Conservation (phyloP, 1,284 basidiomycete genomes). For the Pyrrhoderma lamaoense region DNA sequence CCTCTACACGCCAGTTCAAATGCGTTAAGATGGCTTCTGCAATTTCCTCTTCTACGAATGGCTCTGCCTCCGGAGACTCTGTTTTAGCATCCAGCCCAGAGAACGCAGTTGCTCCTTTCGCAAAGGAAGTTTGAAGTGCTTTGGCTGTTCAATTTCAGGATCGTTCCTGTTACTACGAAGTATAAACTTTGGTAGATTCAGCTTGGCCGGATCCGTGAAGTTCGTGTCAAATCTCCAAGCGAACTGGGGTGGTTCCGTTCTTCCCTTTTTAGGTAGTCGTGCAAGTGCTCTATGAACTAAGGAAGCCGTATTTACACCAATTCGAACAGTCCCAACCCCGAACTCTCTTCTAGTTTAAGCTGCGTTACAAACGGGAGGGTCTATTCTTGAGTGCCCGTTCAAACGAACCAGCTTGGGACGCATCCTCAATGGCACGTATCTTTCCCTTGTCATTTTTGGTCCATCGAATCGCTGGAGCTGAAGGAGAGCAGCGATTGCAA, state of each 20-base stretch:
- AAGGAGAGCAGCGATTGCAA: constrained; percentile 76
- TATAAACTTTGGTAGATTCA: constrained; percentile 55
- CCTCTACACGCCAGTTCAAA: constrained; percentile 90
- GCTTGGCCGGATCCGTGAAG: constrained; percentile 58
- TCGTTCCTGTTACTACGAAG: constrained; percentile 78
- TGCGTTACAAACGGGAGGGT: constrained; percentile 87
- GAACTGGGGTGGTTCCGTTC: constrained; percentile 45
- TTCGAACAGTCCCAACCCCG: constrained; percentile 63
- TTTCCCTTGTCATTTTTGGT: constrained; percentile 48
- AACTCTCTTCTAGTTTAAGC: constrained; percentile 60
- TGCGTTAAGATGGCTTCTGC: constrained; percentile 82
- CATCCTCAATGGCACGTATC: constrained; percentile 71
- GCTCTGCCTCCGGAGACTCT: constrained; percentile 62
- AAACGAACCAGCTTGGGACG: constrained; percentile 76
- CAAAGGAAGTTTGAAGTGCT: constrained; percentile 66
- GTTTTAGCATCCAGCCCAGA: constrained; percentile 85
- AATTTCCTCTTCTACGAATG: constrained; percentile 91
- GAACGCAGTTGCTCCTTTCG: constrained; percentile 87
- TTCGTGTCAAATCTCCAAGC: constrained; percentile 82
- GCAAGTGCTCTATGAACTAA: constrained; percentile 84
- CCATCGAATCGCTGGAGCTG: constrained; percentile 73
- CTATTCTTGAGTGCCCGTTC: constrained; percentile 84
- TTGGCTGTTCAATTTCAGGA: constrained; percentile 68
- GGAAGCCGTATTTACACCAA: constrained; percentile 85
- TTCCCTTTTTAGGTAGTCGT: constrained; percentile 59